Percentiles rank a stretch among this genome's conserved stretches.
Conservation (phyloP, 495 filamentous ascomycete genomes). For the Saxophila tyrrhenica region DNA sequence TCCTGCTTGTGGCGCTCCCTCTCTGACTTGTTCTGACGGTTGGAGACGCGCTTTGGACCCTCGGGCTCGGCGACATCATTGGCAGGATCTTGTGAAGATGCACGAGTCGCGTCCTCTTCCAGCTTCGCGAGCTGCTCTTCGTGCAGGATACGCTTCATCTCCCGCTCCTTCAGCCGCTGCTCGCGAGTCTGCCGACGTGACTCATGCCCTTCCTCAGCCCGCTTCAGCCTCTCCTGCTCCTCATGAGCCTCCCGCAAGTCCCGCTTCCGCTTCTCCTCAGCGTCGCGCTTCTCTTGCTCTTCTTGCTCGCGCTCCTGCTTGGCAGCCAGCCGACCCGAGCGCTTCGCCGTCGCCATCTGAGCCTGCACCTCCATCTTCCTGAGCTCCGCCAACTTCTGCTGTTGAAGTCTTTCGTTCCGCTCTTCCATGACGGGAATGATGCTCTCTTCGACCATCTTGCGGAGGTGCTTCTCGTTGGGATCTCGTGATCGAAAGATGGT, state of each 20-base stretch:
- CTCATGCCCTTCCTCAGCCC: conserved; percentile 63
- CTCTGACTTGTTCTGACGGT: conserved; percentile 65
- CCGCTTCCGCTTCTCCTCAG: conserved; percentile 54
- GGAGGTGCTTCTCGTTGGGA: conserved; percentile 67
- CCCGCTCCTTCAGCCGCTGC: conserved; percentile 69
- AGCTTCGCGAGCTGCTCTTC: conserved; percentile 73
- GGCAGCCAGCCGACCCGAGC: conserved; percentile 74
- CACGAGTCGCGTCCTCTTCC: conserved; percentile 39
- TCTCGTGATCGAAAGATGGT: conserved; percentile 63
- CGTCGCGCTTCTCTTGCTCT: conserved; percentile 59
- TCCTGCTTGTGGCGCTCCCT: conserved; percentile 65
- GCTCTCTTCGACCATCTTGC: conserved; percentile 55
- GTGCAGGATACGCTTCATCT: conserved; percentile 64
- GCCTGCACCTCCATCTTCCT: conserved; percentile 70
- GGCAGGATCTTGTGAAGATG: conserved; percentile 28
- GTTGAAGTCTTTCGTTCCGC: conserved; percentile 61
- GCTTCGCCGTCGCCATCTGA: conserved; percentile 82
- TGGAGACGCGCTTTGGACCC: conserved; percentile 55
- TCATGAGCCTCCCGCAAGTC: conserved; percentile 57
- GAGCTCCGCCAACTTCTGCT: conserved; percentile 57
- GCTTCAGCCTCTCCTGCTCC: conserved; percentile 54
- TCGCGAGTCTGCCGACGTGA: conserved; percentile 76
- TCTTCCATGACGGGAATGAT: conserved; percentile 75
- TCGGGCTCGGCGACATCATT: conserved; percentile 54
- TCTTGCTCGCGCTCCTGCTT: conserved; percentile 68